Base-by-base conservation (phyloP, 2,329 filamentous ascomycete genomes). In the Calonectria hawksworthii region DNA sequence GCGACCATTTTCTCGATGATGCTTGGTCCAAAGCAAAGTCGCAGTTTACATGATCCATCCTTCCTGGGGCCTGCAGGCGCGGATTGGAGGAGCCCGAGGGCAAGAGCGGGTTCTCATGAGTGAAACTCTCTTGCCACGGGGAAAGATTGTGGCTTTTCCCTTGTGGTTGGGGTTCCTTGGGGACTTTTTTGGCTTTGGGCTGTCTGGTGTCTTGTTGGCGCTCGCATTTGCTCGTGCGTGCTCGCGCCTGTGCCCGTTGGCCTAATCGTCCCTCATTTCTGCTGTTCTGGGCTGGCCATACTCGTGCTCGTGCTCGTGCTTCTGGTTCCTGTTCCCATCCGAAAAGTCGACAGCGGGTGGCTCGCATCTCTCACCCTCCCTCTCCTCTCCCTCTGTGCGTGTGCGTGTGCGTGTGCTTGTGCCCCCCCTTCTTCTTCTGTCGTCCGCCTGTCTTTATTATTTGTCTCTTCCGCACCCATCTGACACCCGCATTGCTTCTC, bases 1-100 rank as follows among this genome's bases (percentile, higher is more conserved):
- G 85, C 85, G 85, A 86, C 85, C 84, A 84, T 83, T 84, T 85
- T 80, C 84, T 86, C 80, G 82, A 86, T 85, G 84, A 84, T 86
- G 85, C 85, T 86, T 86, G 85, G 85, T 85, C 84, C 83, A 85
- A 78, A 75, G 56, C 63, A 74, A 80, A 80, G 47, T 74, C 64
- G 72, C 63, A 59, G 61, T 67, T 67, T 51, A 54, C 63, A 70
- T 56, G 68, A 71, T 71, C 72, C 72, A 68, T 71, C 52, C 66
- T 74, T 61, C 68, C 59, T 59, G 38, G 51, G 59, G 51, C 30
- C 34, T 61, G 66, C 72, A 51, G 34, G 18, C 61, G 75, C 77
- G 79, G 78, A 80, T 80, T 80, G 79, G 79, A 74, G 50, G 69
- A 72, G 54, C 26, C 36, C 56, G 26, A 44, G 73, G 71, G 75